Percentiles rank a stretch among this genome's conserved stretches.
These are phyloP conservation scores for Tephrocybe sp. DNA, from an alignment of 768 basidiomycete species.

Conservation along the genomic window DNA sequence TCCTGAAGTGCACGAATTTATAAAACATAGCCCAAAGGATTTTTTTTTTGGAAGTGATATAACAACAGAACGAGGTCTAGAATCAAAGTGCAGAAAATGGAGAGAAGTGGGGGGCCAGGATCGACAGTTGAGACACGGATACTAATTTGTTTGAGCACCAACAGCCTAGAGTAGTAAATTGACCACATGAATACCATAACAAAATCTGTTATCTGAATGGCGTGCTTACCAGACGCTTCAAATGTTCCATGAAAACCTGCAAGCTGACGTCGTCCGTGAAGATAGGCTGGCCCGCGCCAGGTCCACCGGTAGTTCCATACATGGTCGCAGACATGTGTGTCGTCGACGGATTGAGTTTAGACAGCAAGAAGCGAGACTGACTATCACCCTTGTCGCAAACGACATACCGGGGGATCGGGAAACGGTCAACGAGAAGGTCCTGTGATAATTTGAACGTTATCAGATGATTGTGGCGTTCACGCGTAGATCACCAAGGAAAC, in stretches of 20 bases:
- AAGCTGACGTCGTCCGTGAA: slow-evolving; percentile 99
- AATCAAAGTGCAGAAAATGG: neutral
- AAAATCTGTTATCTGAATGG: neutral
- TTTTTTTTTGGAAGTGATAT: slow-evolving; percentile 5
- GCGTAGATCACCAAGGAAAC: slow-evolving; percentile 10
- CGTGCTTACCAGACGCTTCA: slow-evolving; percentile 81
- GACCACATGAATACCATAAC: slow-evolving; percentile 6
- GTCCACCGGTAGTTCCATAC: slow-evolving; percentile 77
- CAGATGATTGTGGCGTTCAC: neutral
- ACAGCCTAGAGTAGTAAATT: slow-evolving; percentile 45
- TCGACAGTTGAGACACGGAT: slow-evolving; percentile 8
- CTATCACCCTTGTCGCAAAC: slow-evolving; percentile 97
- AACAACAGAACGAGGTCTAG: slow-evolving; percentile 17
- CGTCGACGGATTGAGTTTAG: slow-evolving; percentile 96
- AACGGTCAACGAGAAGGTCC: slow-evolving; percentile 93
- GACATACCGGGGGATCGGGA: slow-evolving; percentile 97
- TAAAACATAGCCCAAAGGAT: slow-evolving; percentile 10
- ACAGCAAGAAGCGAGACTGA: slow-evolving; percentile 96
- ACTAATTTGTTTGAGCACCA: slow-evolving; percentile 66
- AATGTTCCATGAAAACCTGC: slow-evolving; percentile 96
- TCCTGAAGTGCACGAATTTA: too few species aligned
- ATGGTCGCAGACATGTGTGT: slow-evolving; percentile 93
- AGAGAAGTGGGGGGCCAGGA: neutral
- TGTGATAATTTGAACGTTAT: slow-evolving; percentile 27
- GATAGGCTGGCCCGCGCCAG: slow-evolving; percentile 83